phyloP scores from a whole-genome alignment of 2,329 filamentous ascomycete genomes.

The Immersiporthe knoxdaviesiana region DNA sequence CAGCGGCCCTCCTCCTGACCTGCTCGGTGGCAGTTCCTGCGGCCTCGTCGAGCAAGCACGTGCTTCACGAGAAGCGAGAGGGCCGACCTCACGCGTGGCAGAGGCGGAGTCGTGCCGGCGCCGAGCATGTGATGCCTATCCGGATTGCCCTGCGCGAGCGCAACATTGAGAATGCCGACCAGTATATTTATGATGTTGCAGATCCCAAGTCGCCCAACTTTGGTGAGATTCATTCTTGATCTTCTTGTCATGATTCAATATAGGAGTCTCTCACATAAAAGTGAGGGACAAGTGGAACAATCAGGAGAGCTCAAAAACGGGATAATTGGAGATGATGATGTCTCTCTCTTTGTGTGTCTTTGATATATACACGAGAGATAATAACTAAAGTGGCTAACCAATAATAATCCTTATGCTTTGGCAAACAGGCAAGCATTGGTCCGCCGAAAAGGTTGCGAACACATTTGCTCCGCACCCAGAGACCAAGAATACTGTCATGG shows the following conservation, averaged over 20 bases:
- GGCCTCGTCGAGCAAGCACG: conserved; percentile 18
- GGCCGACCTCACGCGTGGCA: conserved; percentile 23
- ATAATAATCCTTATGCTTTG: not conserved
- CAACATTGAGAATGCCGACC: conserved; percentile 22
- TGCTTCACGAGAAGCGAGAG: conserved; percentile 26
- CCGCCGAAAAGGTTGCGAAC: conserved; percentile 15
- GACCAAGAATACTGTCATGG: conserved; percentile 18
- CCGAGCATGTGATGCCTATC: conserved; percentile 26
- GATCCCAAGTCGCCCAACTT: conserved; percentile 26
- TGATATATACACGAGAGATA: not conserved
- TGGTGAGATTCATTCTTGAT: conserved; percentile 5
- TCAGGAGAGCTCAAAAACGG: too few species aligned
- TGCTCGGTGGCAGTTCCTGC: conserved; percentile 19
- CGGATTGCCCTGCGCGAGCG: conserved; percentile 25
- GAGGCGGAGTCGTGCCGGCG: conserved; percentile 16
- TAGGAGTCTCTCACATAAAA: too few species aligned
- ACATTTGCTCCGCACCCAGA: conserved; percentile 17
- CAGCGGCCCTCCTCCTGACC: conserved; percentile 10
- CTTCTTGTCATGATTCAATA: too few species aligned
- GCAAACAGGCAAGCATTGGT: conserved; percentile 19
- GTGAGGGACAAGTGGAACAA: not conserved
- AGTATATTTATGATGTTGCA: conserved; percentile 23
- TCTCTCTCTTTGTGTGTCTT: not conserved
- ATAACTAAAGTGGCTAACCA: not conserved
- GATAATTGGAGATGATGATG: too few species aligned